A percentile compares a stretch with the other conserved stretches of the same genome.
These are phyloP conservation scores for Cyphellophora europaea DNA, from an alignment of 2,329 filamentous ascomycete genomes.

Conservation along the genomic window DNA sequence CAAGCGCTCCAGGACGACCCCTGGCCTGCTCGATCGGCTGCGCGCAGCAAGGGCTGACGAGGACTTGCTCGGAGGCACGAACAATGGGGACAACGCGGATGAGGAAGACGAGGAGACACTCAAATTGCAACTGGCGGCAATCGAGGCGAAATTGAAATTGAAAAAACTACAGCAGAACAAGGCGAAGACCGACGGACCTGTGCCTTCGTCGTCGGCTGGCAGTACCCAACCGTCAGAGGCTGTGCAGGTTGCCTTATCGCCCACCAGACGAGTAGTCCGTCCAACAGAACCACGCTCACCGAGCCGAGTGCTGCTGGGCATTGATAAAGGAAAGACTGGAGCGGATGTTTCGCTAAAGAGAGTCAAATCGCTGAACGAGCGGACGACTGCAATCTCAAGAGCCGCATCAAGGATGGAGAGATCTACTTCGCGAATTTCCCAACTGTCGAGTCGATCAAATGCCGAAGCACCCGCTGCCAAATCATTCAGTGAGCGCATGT, in stretches of 20 bases:
- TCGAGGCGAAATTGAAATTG: slow-evolving; percentile 76
- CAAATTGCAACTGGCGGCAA: slow-evolving; percentile 75
- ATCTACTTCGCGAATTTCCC: slow-evolving; percentile 2
- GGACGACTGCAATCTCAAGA: slow-evolving; percentile 8
- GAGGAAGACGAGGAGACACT: slow-evolving; percentile 85
- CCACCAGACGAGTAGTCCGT: slow-evolving; percentile 41
- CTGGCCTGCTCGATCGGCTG: slow-evolving; percentile 26
- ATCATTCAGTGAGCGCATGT: slow-evolving; percentile 78
- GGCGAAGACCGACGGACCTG: slow-evolving; percentile 13
- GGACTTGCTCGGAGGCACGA: too few relatives aligned
- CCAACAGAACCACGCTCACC: slow-evolving; percentile 59
- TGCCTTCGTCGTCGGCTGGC: not conserved
- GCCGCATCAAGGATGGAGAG: slow-evolving; percentile 3
- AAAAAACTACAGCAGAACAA: slow-evolving; percentile 54
- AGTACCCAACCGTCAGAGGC: slow-evolving; percentile 5
- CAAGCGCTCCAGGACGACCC: slow-evolving; percentile 39
- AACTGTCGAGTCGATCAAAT: slow-evolving; percentile 14
- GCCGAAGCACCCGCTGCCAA: slow-evolving; percentile 28
- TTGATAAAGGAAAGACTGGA: slow-evolving; percentile 77
- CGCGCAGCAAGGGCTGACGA: slow-evolving; percentile 20
- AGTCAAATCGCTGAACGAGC: slow-evolving; percentile 28
- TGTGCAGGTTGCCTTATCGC: slow-evolving; percentile 72
- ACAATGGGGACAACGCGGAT: slow-evolving; percentile 50
- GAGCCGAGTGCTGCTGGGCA: slow-evolving; percentile 69
- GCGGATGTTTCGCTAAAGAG: slow-evolving; percentile 77